Conservation (phyloP, 495 filamentous ascomycete species). For the Penicillium riverlandense region DNA sequence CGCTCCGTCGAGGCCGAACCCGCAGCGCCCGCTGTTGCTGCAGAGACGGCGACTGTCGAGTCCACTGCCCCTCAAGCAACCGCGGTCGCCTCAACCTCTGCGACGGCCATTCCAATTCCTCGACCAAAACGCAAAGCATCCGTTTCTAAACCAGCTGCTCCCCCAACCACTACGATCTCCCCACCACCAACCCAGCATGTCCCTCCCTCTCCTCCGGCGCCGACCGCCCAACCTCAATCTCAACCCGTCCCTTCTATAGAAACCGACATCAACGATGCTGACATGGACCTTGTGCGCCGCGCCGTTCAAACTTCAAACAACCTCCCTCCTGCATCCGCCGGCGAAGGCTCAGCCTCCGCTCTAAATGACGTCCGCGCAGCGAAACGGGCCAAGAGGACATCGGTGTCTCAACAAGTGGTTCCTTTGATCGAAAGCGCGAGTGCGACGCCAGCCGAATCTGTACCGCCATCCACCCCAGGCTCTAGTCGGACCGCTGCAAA, state of each 20-base stretch:
- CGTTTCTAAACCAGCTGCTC: background rate
- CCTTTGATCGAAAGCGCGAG: constrained; percentile 6
- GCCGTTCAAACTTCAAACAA: no score
- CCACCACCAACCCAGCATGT: background rate
- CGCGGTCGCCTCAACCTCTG: constrained; percentile 3
- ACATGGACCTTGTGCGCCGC: no score
- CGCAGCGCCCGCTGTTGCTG: constrained; percentile 3
- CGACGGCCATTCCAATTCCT: constrained; percentile 23
- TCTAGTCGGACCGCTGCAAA: constrained; percentile 9
- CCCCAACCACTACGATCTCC: background rate
- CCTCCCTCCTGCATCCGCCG: constrained; percentile 3
- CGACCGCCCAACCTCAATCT: constrained; percentile 3
- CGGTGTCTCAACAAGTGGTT: constrained; percentile 5
- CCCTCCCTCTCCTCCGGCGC: constrained; percentile 1
- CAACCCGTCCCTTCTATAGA: background rate
- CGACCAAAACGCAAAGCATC: constrained; percentile 19
- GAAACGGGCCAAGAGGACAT: constrained; percentile 14
- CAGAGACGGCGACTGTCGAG: constrained; percentile 4
- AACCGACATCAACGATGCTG: background rate
- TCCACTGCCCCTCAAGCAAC: constrained; percentile 5
- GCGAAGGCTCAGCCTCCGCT: background rate
- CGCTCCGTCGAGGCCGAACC: constrained; percentile 16
- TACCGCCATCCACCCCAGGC: constrained; percentile 10
- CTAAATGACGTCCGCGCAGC: constrained; percentile 1
- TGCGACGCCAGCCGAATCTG: constrained; percentile 5